Evolutionary conservation across 2,329 filamentous ascomycete genomes (phyloP).

Genomic region (Pseudogymnoascus sp.): DNA sequence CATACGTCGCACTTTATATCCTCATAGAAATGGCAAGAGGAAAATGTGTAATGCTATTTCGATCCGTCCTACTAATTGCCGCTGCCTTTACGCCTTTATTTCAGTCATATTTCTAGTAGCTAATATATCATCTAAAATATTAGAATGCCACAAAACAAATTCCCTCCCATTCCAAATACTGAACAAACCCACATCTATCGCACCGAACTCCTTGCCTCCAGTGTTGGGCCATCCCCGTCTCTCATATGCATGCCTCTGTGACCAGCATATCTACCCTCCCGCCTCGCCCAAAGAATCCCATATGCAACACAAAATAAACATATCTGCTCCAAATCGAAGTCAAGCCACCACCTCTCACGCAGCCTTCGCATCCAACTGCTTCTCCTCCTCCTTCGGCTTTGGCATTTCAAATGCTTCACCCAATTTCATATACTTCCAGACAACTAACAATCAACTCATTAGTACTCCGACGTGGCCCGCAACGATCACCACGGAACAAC

Average conservation of each 20-base stretch:
- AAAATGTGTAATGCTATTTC: neutral
- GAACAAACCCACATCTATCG: neutral
- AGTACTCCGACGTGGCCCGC: neutral
- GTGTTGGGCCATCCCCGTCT: neutral
- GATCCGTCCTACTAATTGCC: no score
- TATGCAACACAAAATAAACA: neutral
- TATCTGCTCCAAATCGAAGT: neutral
- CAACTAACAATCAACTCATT: neutral
- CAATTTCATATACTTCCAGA: constrained; percentile 1
- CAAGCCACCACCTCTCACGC: neutral
- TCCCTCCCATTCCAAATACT: neutral
- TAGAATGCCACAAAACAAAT: neutral
- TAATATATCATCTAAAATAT: neutral
- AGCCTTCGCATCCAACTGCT: neutral
- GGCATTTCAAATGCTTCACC: neutral
- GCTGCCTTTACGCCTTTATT: no score
- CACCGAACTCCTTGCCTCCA: neutral
- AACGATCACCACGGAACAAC: neutral
- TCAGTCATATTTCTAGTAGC: no score
- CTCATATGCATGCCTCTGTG: neutral
- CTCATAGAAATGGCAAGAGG: neutral
- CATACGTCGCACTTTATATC: neutral
- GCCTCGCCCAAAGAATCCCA: no score
- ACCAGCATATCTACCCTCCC: neutral
- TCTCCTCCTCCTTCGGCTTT: neutral